Evolutionary conservation across 2,329 filamentous ascomycete genomes (phyloP).

Genomic region (Iodosphaeria phyllophila): DNA sequence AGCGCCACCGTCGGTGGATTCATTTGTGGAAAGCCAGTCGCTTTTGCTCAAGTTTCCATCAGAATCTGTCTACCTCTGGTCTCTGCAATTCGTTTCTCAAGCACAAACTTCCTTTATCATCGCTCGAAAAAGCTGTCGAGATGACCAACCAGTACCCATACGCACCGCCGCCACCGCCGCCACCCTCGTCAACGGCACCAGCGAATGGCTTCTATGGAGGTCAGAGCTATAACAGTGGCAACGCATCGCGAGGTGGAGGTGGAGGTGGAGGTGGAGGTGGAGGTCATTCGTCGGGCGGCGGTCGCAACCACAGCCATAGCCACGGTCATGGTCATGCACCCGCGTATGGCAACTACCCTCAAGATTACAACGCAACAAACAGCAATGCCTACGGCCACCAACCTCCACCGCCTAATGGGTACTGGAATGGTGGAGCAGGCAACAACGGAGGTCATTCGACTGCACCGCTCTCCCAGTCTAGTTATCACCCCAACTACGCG

Average conservation of each 20-base stretch:
- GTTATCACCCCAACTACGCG: conserved; percentile 41
- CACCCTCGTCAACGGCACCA: conserved; percentile 9
- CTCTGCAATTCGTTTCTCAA: no score
- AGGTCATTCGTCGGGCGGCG: no score
- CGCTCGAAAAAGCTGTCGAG: background rate
- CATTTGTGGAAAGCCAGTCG: no score
- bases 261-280: conserved; percentile 7
- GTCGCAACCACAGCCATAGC: conserved; percentile 9
- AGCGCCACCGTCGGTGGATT: no score
- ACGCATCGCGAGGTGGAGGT: no score
- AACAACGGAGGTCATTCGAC: conserved; percentile 11
- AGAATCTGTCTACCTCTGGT: no score
- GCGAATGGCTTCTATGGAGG: conserved; percentile 9
- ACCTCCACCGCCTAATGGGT: conserved; percentile 11
- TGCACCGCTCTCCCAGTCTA: conserved; percentile 18
- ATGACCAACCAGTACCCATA: conserved; percentile 14
- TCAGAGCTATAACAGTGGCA: conserved; percentile 7
- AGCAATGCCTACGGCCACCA: conserved; percentile 8
- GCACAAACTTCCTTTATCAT: background rate
- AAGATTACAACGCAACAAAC: conserved; percentile 9
- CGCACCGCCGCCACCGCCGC: conserved; percentile 11
- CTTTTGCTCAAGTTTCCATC: no score
- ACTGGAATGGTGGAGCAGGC: conserved; percentile 12
- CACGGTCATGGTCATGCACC: conserved; percentile 10
- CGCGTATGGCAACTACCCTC: conserved; percentile 10